Percentiles rank a stretch among this genome's conserved stretches.
phyloP scores from a whole-genome alignment of 2,329 filamentous ascomycete genomes.

The Pyrenophora graminea region DNA sequence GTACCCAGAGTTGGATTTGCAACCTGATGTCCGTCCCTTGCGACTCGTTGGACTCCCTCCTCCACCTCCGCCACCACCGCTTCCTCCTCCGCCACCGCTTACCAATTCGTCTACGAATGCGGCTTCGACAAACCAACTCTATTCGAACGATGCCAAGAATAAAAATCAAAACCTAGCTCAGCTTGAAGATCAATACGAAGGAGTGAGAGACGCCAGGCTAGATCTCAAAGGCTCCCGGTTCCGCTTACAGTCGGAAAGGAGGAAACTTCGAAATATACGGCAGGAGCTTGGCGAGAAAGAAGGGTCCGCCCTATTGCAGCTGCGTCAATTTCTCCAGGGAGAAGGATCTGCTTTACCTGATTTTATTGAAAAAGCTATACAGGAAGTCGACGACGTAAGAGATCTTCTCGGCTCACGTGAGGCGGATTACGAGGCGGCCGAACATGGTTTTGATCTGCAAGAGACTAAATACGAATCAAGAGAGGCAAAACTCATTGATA shows the following conservation, averaged over 20 bases:
- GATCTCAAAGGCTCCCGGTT: slow-evolving; percentile 6
- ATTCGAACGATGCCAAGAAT: background rate
- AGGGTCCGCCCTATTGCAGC: slow-evolving; percentile 1
- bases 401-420: slow-evolving; percentile 9
- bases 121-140: too few species aligned
- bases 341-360: background rate
- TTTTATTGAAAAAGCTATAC: background rate
- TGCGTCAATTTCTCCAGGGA: slow-evolving; percentile 1
- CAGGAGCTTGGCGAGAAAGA: slow-evolving; percentile 3
- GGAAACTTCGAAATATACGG: background rate
- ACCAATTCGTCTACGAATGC: too few species aligned
- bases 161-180: background rate
- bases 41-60: background rate
- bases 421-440: background rate
- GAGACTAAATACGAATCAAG: too few species aligned
- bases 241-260: slow-evolving; percentile 2
- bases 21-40: background rate
- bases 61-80: background rate
- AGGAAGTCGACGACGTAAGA: slow-evolving; percentile 3
- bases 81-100: background rate
- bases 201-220: slow-evolving; percentile 3
- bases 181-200: slow-evolving; percentile 4
- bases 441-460: too few species aligned
- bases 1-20: background rate
- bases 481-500: too few species aligned